Base-by-base conservation (phyloP, 768 basidiomycete genomes). In the Melanogaster broomeanus region DNA sequence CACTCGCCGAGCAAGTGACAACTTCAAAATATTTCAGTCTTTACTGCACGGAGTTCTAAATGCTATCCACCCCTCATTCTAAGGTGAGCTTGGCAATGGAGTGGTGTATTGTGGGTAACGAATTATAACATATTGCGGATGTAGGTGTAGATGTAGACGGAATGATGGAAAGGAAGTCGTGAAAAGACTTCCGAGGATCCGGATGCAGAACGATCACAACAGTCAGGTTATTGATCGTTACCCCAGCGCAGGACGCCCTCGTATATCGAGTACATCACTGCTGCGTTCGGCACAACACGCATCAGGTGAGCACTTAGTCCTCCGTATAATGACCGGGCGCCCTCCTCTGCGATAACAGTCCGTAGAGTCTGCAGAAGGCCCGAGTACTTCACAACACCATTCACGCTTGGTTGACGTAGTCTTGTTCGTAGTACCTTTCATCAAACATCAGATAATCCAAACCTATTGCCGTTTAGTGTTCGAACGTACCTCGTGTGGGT, bases 261-360 rank as follows among this genome's bases (percentile, higher is more conserved):
- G 63, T 98, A 98, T 64, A 97, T 93, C 54, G 85, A 85, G 73
- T 88, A 99, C 96, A 98, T 98, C 57, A 95, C 91, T 1, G 88
- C 90, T 0, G 96, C 96, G 60, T 99, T 99, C 7, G 96, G 96
- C 4, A 99, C 91, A 51, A 98, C 94, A 44, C 97, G 87, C 82
- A 99, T 88, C 51, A 99, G 77, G 68, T 98, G 97, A 0, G 97
- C 94, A 48, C 87, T 88, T 49, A 99, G 80, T 10, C 97, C 97
- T 11, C 92, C 88, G 61, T 99, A 98, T 18, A 98, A 67, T 4
- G 89, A 84, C 37, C 84, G 78, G 2, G 83, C 83, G 22, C 94
- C 97, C 66, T 99, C 97, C 67, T 99, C 97, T 4, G 82, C 83
- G 35, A 96, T 79, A 52, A 99, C 84, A 6, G 94, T 79, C 19